A percentile compares a stretch with the other conserved stretches of the same genome.
Conservation (phyloP, 177 flowering plant species). For the Telopea speciosissima region DNA sequence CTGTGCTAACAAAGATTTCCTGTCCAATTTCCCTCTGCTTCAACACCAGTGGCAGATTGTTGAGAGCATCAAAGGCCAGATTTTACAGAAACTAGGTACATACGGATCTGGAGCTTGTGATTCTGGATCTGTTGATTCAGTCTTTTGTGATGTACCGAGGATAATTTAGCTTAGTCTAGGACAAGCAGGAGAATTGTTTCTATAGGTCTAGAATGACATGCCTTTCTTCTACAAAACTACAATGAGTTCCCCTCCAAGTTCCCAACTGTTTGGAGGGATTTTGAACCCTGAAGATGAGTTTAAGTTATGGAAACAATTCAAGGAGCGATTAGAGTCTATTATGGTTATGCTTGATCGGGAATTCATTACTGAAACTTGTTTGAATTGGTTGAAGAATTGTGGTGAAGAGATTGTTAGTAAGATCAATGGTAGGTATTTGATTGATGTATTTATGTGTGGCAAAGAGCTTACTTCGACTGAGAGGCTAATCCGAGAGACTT, state of each 20-base stretch:
- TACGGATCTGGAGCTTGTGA: slow-evolving; percentile 20
- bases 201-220: slow-evolving; percentile 79
- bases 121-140: slow-evolving; percentile 34
- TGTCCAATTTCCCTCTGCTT: not conserved
- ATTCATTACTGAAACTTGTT: slow-evolving; percentile 56
- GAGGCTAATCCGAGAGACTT: no score
- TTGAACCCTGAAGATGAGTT: slow-evolving; percentile 91
- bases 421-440: no score
- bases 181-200: slow-evolving; percentile 84
- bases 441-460: no score
- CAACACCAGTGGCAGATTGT: not conserved
- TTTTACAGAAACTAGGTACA: slow-evolving; percentile 26
- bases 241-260: slow-evolving; percentile 76
- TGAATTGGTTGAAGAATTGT: slow-evolving; percentile 65
- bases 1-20: not conserved
- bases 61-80: not conserved
- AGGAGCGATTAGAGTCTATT: slow-evolving; percentile 59
- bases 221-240: slow-evolving; percentile 82
- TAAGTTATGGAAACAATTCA: no score
- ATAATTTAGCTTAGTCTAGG: slow-evolving; percentile 73
- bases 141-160: slow-evolving; percentile 63
- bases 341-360: slow-evolving; percentile 60
- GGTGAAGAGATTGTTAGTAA: slow-evolving; percentile 54
- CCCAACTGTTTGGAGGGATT: slow-evolving; percentile 91
- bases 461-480: no score